Percentiles rank a stretch among this genome's conserved stretches.
phyloP scores from a whole-genome alignment of 345 rosid genomes.

The Viola odorata region DNA sequence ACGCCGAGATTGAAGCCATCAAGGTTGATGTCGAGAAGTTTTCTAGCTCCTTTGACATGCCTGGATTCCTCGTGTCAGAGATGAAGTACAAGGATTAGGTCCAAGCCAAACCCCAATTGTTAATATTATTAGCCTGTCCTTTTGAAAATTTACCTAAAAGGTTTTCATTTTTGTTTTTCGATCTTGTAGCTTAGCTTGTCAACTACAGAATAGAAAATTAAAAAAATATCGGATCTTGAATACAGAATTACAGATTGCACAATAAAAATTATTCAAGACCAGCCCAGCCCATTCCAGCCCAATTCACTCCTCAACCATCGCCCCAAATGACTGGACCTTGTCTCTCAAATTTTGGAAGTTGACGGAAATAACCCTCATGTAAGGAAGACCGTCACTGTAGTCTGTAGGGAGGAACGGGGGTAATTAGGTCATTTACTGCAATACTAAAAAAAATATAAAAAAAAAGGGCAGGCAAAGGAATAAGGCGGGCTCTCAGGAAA shows the following conservation, averaged over 20 bases:
- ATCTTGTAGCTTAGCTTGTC: no score
- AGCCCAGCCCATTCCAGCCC: conserved; percentile 13
- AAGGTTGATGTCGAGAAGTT: conserved; percentile 48
- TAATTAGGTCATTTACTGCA: background rate
- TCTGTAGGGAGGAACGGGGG: background rate
- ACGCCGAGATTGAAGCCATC: conserved; percentile 80
- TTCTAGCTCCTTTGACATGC: conserved; percentile 27
- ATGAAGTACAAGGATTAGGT: conserved; percentile 30
- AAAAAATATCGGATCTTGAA: no score
- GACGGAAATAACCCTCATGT: no score
- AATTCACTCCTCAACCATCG: background rate
- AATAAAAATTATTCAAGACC: no score
- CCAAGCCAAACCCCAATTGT: background rate
- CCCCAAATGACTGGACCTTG: conserved; percentile 1
- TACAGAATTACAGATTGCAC: no score
- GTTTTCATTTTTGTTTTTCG: no score
- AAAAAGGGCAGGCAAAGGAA: background rate
- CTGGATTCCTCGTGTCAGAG: conserved; percentile 27
- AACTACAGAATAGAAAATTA: no score
- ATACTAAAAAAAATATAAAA: background rate
- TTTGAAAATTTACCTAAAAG: no score
- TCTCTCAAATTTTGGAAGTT: background rate
- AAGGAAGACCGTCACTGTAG: no score
- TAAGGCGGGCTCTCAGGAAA: conserved; percentile 12
- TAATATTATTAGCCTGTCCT: no score